Conservation (phyloP, 2,329 filamentous ascomycete genomes). For the Peltaster fructicola region DNA sequence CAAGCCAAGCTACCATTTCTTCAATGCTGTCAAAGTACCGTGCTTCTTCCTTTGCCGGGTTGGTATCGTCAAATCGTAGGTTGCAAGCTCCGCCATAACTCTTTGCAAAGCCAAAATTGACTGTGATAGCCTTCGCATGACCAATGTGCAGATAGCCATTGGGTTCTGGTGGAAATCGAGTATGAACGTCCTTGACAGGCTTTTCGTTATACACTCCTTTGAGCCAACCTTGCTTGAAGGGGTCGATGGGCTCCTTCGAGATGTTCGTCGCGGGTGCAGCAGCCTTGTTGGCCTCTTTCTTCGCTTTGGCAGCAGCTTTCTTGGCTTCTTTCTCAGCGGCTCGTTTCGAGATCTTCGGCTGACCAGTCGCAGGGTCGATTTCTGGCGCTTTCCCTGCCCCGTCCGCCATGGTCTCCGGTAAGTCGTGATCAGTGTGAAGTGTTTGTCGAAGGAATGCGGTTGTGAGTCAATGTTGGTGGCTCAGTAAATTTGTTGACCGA, state of each 20-base stretch:
- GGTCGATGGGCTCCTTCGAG: slow-evolving; percentile 25
- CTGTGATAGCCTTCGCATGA: slow-evolving; percentile 84
- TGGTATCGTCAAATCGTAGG: slow-evolving; percentile 82
- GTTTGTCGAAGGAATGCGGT: too few species aligned
- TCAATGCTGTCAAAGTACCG: slow-evolving; percentile 77
- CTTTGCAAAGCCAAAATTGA: slow-evolving; percentile 90
- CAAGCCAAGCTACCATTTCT: slow-evolving; percentile 75
- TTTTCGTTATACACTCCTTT: slow-evolving; percentile 34
- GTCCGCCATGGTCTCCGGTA: slow-evolving; percentile 14
- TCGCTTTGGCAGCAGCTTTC: slow-evolving; percentile 30
- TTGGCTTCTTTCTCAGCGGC: slow-evolving; percentile 32
- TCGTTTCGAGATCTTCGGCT: slow-evolving; percentile 27
- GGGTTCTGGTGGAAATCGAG: slow-evolving; percentile 42
- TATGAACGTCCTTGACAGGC: slow-evolving; percentile 26
- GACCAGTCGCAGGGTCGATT: slow-evolving; percentile 6
- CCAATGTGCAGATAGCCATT: slow-evolving; percentile 91
- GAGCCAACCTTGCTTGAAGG: slow-evolving; percentile 33
- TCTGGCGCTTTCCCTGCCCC: slow-evolving; percentile 6
- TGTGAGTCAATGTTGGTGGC: too few species aligned
- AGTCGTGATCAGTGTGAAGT: neutral
- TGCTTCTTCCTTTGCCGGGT: slow-evolving; percentile 84
- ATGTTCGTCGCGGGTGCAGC: slow-evolving; percentile 10
- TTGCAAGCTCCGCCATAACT: slow-evolving; percentile 64
- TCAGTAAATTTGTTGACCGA: too few species aligned
- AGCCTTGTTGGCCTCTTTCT: slow-evolving; percentile 24